Percentiles rank a stretch among this genome's conserved stretches.
Conservation (phyloP, 2,329 filamentous ascomycete genomes). For the Tolypocladium guangdongense region DNA sequence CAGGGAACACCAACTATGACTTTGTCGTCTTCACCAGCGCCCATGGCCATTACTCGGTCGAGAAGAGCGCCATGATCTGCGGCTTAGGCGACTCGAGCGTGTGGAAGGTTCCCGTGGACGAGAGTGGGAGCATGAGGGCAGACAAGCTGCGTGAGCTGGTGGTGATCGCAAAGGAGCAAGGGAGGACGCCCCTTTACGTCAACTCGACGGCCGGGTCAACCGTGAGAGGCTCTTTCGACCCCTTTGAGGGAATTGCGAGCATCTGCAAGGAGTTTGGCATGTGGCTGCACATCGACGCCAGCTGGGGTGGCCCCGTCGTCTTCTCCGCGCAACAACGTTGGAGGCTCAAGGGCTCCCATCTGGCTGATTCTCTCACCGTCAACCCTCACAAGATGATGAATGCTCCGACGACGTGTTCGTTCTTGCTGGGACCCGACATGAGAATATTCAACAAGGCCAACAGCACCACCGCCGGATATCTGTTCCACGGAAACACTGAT, state of each 20-base stretch:
- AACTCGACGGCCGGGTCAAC: constrained; percentile 95
- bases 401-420: constrained; percentile 81
- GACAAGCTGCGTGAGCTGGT: constrained; percentile 53
- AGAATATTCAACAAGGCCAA: constrained; percentile 71
- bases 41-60: constrained; percentile 89
- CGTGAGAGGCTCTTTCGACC: constrained; percentile 81
- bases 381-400: constrained; percentile 98
- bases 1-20: constrained; percentile 52
- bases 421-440: constrained; percentile 71
- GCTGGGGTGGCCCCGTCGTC: constrained; percentile 77
- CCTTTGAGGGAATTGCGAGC: constrained; percentile 56
- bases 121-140: constrained; percentile 59
- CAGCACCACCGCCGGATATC: constrained; percentile 75
- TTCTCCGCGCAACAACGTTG: constrained; percentile 56
- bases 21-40: constrained; percentile 82
- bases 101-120: constrained; percentile 63
- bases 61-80: constrained; percentile 87
- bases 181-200: constrained; percentile 82
- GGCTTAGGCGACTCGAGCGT: constrained; percentile 72
- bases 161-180: constrained; percentile 47
- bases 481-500: constrained; percentile 54
- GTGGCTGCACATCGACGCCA: constrained; percentile 90
- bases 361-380: constrained; percentile 73
- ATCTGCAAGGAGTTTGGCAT: constrained; percentile 63
- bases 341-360: constrained; percentile 59